Conservation (phyloP, 2,329 filamentous ascomycete genomes). For the Lecanoromycetidae sp. region DNA sequence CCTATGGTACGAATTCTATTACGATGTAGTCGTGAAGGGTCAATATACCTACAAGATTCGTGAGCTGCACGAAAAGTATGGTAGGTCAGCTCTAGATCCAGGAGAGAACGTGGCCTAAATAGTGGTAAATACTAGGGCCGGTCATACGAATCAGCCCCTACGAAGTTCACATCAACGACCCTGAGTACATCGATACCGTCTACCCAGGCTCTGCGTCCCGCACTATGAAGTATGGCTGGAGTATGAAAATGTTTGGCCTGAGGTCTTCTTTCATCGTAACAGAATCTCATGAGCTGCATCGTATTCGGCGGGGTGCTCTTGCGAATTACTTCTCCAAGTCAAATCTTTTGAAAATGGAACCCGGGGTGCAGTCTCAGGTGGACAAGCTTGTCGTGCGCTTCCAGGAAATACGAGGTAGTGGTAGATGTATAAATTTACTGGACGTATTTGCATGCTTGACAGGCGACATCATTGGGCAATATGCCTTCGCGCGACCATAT, state of each 20-base stretch:
- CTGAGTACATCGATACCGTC: slow-evolving; percentile 20
- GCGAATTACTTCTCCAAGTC: slow-evolving; percentile 17
- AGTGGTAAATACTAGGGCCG: slow-evolving; percentile 19
- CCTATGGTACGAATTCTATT: slow-evolving; percentile 21
- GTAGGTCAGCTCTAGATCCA: slow-evolving; percentile 10
- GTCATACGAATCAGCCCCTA: slow-evolving; percentile 27
- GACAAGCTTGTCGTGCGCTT: slow-evolving; percentile 22
- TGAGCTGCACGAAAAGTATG: slow-evolving; percentile 21
- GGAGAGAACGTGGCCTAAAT: neutral
- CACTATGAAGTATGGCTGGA: slow-evolving; percentile 14
- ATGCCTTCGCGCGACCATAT: slow-evolving; percentile 23
- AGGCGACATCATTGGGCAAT: slow-evolving; percentile 29
- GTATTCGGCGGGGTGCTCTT: slow-evolving; percentile 13
- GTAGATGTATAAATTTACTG: slow-evolving; percentile 17
- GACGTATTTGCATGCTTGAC: slow-evolving; percentile 22
- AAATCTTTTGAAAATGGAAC: slow-evolving; percentile 13
- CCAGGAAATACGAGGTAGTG: slow-evolving; percentile 9
- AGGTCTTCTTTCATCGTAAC: slow-evolving; percentile 7
- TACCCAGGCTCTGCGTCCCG: slow-evolving; percentile 11
- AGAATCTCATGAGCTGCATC: slow-evolving; percentile 15
- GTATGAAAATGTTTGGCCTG: slow-evolving; percentile 12
- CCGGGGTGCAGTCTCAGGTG: slow-evolving; percentile 20
- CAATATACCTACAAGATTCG: slow-evolving; percentile 19
- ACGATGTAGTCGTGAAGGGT: slow-evolving; percentile 19
- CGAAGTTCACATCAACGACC: slow-evolving; percentile 26